Base-by-base conservation (phyloP, 192 early-diverging fungal species). In the Anaeromyces robustus region DNA sequence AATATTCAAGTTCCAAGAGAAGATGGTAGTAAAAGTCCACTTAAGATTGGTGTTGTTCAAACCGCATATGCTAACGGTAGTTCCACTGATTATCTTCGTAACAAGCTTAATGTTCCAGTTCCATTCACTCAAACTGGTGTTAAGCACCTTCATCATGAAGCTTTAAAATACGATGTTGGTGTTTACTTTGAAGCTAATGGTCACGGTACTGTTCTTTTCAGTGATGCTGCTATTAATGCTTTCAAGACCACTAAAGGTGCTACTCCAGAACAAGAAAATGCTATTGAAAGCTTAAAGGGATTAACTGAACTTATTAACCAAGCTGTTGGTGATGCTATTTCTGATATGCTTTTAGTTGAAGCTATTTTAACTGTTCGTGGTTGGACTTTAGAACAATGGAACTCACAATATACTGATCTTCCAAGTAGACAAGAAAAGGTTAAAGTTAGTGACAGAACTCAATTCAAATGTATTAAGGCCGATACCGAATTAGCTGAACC, bases 141-240 rank as follows among this genome's bases (percentile, higher is more conserved):
- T 81, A 99, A 99, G 92, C 93, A 99, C 87, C 88, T 99, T 83
- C 98, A 99, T 84, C 98, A 99, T 85, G 96, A 96, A 82, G 98
- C 98, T 31, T 92, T 95, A 85, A 93, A 95, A 83, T 98, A 95
- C 86, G 95, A 97, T 86, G 92, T 98, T 82, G 98, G 98, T 84
- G 96, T 98, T 52, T 99, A 99, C 90, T 99, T 99, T 93, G 98
- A 99, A 86, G 98, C 98, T 68, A 99, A 99, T 82, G 98, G 98
- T 80, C 98, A 99, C 85, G 98, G 98, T 79, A 99, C 98, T 28
- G 94, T 98, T 77, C 88, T 99, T 81, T 99, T 99, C 86, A 98
- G 95, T 85, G 83, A 90, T 68, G 84, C 83, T 7, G 94, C 94
- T 26, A 86, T 91, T 79, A 92, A 93, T 80, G 93, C 94, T 12